These are phyloP conservation scores for Aureobasidium namibiae DNA, from an alignment of 2,329 filamentous ascomycete species.

Conservation along the genomic window DNA sequence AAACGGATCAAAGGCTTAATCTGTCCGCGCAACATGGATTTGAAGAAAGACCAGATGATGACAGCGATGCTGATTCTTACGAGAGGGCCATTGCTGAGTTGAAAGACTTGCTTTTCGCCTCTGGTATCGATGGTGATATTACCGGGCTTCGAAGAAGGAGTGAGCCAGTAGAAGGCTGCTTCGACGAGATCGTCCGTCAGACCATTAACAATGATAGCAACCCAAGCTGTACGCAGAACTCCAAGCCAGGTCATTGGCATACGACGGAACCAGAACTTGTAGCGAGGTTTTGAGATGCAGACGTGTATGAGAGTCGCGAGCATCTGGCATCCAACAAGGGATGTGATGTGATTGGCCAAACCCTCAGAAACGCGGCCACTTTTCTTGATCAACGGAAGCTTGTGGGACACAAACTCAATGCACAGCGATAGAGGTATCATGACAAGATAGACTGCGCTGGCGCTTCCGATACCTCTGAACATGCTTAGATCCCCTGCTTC, in stretches of 20 bases:
- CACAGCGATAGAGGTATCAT: not conserved
- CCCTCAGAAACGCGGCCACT: not conserved
- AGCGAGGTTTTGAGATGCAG: slow-evolving; percentile 12
- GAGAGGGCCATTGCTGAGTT: not conserved
- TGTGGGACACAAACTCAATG: not conserved
- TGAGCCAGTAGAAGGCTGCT: not conserved
- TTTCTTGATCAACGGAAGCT: not conserved
- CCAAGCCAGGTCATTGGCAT: slow-evolving; percentile 11
- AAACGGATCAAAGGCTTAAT: not conserved
- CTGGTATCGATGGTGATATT: not conserved
- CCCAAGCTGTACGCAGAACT: not conserved
- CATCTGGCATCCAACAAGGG: not conserved
- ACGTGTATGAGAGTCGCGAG: slow-evolving; percentile 7
- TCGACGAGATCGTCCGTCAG: not conserved
- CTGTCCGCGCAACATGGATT: not conserved
- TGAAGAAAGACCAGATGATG: not conserved
- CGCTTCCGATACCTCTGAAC: slow-evolving; percentile 11
- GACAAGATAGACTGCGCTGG: not conserved
- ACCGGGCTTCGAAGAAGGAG: not conserved
- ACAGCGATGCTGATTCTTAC: not conserved
- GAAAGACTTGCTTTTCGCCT: not conserved
- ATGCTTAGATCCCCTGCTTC: slow-evolving; percentile 10
- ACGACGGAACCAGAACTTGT: slow-evolving; percentile 15
- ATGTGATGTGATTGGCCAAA: not conserved
- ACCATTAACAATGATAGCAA: not conserved